Percentiles rank a stretch among this genome's conserved stretches.
Conservation (phyloP, 179 eudicot genomes). For the Actinidia arguta region DNA sequence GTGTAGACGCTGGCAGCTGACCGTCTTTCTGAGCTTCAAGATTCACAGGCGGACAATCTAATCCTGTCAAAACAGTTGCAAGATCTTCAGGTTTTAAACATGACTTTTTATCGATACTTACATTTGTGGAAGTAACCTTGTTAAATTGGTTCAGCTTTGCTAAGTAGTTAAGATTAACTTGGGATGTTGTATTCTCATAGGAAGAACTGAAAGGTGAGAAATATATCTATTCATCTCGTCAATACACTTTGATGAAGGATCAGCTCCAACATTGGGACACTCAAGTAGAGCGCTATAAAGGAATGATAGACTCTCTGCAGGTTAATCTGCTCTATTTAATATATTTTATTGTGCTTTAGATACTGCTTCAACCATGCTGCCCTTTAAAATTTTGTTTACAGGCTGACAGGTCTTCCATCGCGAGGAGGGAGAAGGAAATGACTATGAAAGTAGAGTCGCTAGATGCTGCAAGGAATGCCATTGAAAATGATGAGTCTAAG, state of each 20-base stretch:
- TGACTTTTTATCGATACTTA: neutral
- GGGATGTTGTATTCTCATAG: slow-evolving; percentile 35
- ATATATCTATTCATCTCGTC: slow-evolving; percentile 70
- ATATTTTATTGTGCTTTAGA: slow-evolving; percentile 12
- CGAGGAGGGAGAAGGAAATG: slow-evolving; percentile 86
- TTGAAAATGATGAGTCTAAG: slow-evolving; percentile 57
- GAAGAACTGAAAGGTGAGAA: slow-evolving; percentile 78
- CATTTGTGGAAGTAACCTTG: too few species aligned
- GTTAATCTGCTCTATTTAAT: slow-evolving; percentile 42
- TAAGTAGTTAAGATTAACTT: too few species aligned
- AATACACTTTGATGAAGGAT: slow-evolving; percentile 75
- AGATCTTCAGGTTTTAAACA: slow-evolving; percentile 68
- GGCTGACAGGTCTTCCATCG: slow-evolving; percentile 74
- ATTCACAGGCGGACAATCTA: slow-evolving; percentile 73
- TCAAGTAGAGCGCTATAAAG: slow-evolving; percentile 73
- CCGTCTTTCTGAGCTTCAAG: slow-evolving; percentile 91
- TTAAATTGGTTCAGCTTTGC: too few species aligned
- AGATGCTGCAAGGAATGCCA: slow-evolving; percentile 50
- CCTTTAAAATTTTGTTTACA: slow-evolving; percentile 43
- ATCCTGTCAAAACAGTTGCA: slow-evolving; percentile 81
- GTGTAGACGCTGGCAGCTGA: slow-evolving; percentile 85
- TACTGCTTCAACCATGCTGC: slow-evolving; percentile 18
- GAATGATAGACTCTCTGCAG: slow-evolving; percentile 78
- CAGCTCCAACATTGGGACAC: slow-evolving; percentile 92
- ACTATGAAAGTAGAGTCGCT: slow-evolving; percentile 59